phyloP scores from a whole-genome alignment of 2,329 filamentous ascomycete genomes.

The Ophiostoma himal-ulmi region DNA sequence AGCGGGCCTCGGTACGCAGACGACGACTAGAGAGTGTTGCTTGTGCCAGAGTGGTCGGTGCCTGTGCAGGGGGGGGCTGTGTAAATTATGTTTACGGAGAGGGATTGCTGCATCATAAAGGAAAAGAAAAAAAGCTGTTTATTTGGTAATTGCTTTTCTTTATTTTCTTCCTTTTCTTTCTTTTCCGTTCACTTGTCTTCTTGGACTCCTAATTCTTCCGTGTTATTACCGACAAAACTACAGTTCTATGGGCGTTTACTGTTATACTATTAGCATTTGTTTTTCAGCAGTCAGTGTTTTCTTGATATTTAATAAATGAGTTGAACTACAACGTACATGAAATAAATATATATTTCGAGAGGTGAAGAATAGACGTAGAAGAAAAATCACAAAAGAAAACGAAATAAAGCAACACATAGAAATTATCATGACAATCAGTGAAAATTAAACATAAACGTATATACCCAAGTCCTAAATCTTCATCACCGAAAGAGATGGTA shows the following conservation, averaged over 20 bases:
- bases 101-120: background rate
- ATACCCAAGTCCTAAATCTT: too few relatives aligned
- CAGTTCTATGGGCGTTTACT: slow-evolving; percentile 9
- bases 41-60: background rate
- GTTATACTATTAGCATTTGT: background rate
- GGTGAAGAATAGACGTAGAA: too few relatives aligned
- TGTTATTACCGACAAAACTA: slow-evolving; percentile 10
- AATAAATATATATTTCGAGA: too few relatives aligned
- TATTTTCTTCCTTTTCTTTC: background rate
- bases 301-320: background rate
- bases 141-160: background rate
- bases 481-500: too few relatives aligned
- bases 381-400: background rate
- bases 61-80: background rate
- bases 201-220: background rate
- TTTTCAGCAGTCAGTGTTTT: background rate
- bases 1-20: slow-evolving; percentile 51
- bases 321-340: background rate
- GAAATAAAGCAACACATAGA: background rate
- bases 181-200: background rate
- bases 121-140: background rate
- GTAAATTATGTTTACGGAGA: background rate
- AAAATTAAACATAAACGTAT: background rate
- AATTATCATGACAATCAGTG: background rate
- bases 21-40: slow-evolving; percentile 37